Percentiles rank a stretch among this genome's conserved stretches.
Evolutionary conservation across 768 basidiomycete species (phyloP).

Genomic region (Boletus rex-veris): DNA sequence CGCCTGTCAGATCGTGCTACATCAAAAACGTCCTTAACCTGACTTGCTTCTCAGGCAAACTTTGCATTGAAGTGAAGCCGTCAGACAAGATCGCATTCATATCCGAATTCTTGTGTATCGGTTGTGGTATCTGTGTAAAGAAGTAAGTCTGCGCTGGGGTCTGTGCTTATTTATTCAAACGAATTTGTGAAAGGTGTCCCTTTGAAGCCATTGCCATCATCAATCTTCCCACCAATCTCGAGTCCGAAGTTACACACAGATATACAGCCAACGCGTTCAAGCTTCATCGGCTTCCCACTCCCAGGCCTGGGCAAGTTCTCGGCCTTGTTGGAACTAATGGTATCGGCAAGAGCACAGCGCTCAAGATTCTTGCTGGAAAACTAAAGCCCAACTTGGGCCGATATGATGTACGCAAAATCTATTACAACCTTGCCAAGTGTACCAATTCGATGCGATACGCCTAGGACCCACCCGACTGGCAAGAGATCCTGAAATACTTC

Average conservation of each 20-base stretch:
- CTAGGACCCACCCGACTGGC: constrained; percentile 98
- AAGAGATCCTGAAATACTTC: constrained; percentile 97
- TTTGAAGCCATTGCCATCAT: constrained; percentile 99
- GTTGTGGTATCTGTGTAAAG: constrained; percentile 99
- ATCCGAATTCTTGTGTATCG: constrained; percentile 98
- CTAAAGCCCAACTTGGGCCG: constrained; percentile 96
- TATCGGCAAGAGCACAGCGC: constrained; percentile 97
- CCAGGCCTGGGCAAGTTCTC: constrained; percentile 96
- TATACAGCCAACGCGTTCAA: constrained; percentile 99
- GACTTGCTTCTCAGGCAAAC: constrained; percentile 60
- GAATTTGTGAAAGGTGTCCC: constrained; percentile 68
- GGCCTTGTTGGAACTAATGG: constrained; percentile 98
- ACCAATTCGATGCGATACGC: neutral
- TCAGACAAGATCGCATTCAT: constrained; percentile 98
- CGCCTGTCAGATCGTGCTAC: constrained; percentile 1
- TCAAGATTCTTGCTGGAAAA: constrained; percentile 96
- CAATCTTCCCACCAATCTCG: constrained; percentile 96
- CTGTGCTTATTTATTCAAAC: constrained; percentile 3
- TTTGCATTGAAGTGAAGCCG: constrained; percentile 97
- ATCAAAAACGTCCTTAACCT: neutral
- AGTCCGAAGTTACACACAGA: constrained; percentile 94
- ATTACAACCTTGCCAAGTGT: neutral
- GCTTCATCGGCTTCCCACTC: constrained; percentile 95
- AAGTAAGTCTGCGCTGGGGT: constrained; percentile 57
- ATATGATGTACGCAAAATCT: constrained; percentile 69